Conservation (phyloP, 345 rosid species). For the Clarkia xantiana region DNA sequence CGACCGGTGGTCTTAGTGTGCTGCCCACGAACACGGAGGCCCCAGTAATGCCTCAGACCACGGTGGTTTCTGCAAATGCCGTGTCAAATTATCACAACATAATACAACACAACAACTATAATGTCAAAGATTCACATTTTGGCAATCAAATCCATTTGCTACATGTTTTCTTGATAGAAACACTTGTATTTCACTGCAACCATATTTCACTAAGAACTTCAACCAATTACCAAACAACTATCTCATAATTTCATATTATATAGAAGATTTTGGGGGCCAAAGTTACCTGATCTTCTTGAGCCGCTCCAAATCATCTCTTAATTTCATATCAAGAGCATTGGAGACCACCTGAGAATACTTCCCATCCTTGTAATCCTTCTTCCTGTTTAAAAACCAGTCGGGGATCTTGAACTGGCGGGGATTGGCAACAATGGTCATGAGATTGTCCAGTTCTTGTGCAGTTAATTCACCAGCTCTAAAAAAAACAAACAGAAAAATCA, state of each 20-base stretch:
- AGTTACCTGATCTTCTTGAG: conserved; percentile 72
- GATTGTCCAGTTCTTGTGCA: conserved; percentile 66
- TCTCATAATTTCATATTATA: no score
- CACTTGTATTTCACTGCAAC: no score
- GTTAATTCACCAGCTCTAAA: conserved; percentile 70
- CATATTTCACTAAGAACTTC: no score
- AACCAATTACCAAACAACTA: no score
- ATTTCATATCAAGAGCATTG: conserved; percentile 79
- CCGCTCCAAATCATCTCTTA: conserved; percentile 89
- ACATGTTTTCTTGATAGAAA: no score
- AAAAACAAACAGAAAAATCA: not conserved
- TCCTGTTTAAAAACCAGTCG: conserved; percentile 83
- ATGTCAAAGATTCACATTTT: no score
- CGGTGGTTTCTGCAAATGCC: conserved; percentile 23
- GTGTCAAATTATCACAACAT: no score
- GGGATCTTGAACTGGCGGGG: no score
- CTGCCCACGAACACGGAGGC: conserved; percentile 92
- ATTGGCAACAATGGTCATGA: conserved; percentile 68
- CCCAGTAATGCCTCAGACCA: conserved; percentile 98
- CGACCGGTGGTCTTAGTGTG: conserved; percentile 98
- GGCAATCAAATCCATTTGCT: no score
- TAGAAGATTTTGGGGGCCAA: no score
- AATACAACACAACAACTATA: no score
- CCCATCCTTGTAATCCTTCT: conserved; percentile 85
- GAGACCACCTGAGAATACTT: conserved; percentile 79